phyloP scores from a whole-genome alignment of 352 stramenopile species.

The Hyaloperonospora brassicae region DNA sequence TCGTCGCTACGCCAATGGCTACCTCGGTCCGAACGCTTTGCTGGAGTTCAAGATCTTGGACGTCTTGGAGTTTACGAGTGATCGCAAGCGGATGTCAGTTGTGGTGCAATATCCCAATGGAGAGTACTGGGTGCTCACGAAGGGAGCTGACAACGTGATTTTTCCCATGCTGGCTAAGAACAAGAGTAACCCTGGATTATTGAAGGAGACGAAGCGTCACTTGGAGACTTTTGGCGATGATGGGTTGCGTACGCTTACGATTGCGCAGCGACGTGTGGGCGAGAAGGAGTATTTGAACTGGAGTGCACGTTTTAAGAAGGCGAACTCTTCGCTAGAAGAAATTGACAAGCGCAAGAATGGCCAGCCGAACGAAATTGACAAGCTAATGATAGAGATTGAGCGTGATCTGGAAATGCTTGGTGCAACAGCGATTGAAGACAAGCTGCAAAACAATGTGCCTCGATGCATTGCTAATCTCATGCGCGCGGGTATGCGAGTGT shows the following conservation, averaged over 20 bases:
- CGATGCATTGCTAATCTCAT: constrained; percentile 82
- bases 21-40: constrained; percentile 35
- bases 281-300: constrained; percentile 57
- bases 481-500: constrained; percentile 85
- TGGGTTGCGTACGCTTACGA: constrained; percentile 78
- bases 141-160: constrained; percentile 92
- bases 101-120: constrained; percentile 64
- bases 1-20: constrained; percentile 21
- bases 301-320: constrained; percentile 52
- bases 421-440: constrained; percentile 91
- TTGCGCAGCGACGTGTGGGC: constrained; percentile 51
- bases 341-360: constrained; percentile 76
- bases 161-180: constrained; percentile 64
- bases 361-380: constrained; percentile 58
- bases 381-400: constrained; percentile 73
- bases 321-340: constrained; percentile 62
- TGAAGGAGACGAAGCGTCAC: constrained; percentile 55
- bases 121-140: constrained; percentile 65
- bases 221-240: constrained; percentile 77
- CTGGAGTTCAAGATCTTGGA: constrained; percentile 84
- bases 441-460: constrained; percentile 87
- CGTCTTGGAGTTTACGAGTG: constrained; percentile 94
- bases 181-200: constrained; percentile 46
- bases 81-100: constrained; percentile 76
- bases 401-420: constrained; percentile 74